Conservation (phyloP, 805 yeast genomes). For the Saturnispora ahearnii region DNA sequence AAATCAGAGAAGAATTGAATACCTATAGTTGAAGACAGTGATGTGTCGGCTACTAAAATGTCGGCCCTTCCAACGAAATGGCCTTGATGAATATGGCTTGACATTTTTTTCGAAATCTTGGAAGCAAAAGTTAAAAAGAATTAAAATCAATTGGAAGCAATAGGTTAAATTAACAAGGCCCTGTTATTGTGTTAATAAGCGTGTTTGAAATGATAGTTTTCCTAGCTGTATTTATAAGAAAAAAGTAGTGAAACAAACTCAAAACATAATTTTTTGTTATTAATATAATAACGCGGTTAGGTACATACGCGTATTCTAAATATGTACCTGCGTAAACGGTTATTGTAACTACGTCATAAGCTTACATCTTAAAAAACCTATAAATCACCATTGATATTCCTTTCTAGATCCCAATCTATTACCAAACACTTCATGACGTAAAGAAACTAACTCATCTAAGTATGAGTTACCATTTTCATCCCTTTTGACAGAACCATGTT, state of each 20-base stretch:
- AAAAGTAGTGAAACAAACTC: background rate
- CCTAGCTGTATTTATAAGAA: background rate
- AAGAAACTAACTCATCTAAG: conserved; percentile 21
- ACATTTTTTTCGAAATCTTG: too few relatives aligned
- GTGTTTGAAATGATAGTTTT: background rate
- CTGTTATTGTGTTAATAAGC: too few relatives aligned
- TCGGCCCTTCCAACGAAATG: background rate
- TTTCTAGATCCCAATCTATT: conserved; percentile 65
- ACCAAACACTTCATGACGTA: conserved; percentile 66
- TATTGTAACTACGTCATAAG: background rate
- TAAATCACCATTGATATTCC: conserved; percentile 27
- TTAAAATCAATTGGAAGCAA: too few relatives aligned
- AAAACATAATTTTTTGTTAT: background rate
- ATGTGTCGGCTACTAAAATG: background rate
- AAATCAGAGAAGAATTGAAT: background rate
- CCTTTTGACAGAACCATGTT: conserved; percentile 15
- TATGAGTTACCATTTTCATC: conserved; percentile 11
- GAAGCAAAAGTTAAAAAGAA: too few relatives aligned
- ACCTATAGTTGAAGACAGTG: background rate
- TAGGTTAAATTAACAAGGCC: too few relatives aligned
- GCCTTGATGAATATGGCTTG: too few relatives aligned
- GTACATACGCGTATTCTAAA: background rate
- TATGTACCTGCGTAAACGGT: conserved; percentile 2
- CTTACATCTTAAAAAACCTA: background rate
- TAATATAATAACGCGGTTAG: background rate